phyloP scores from a whole-genome alignment of 2,329 filamentous ascomycete genomes.

The Geosmithia putterillii region DNA sequence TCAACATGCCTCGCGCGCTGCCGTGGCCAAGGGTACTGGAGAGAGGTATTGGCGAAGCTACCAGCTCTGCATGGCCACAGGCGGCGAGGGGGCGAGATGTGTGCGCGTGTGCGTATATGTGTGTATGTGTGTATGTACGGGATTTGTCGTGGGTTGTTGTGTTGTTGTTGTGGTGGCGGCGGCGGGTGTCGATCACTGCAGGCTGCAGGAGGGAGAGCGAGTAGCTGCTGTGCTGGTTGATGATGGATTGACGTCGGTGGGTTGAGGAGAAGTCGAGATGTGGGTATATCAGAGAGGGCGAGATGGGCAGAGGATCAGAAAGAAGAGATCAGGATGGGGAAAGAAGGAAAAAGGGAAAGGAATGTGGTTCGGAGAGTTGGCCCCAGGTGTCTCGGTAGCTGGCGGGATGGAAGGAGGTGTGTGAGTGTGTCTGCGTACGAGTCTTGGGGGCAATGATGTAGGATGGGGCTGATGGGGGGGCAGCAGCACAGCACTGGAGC shows the following conservation, averaged over 20 bases:
- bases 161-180: not conserved
- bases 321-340: not conserved
- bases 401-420: not conserved
- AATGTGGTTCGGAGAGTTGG: too few species aligned
- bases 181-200: not conserved
- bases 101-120: not conserved
- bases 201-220: not conserved
- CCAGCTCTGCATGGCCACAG: not conserved
- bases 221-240: too few species aligned
- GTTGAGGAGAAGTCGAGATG: not conserved
- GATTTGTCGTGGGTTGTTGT: not conserved
- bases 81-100: not conserved
- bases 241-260: not conserved
- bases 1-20: not conserved
- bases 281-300: not conserved
- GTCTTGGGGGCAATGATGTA: too few species aligned
- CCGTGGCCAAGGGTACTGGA: not conserved
- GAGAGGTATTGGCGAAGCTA: not conserved
- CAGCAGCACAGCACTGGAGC: too few species aligned
- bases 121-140: too few species aligned
- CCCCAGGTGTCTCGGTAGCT: too few species aligned
- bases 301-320: not conserved
- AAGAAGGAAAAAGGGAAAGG: not conserved
- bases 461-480: too few species aligned
- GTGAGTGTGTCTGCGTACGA: too few species aligned